Evolutionary conservation across 2,329 filamentous ascomycete genomes (phyloP).

Genomic region (Metarhizium album): DNA sequence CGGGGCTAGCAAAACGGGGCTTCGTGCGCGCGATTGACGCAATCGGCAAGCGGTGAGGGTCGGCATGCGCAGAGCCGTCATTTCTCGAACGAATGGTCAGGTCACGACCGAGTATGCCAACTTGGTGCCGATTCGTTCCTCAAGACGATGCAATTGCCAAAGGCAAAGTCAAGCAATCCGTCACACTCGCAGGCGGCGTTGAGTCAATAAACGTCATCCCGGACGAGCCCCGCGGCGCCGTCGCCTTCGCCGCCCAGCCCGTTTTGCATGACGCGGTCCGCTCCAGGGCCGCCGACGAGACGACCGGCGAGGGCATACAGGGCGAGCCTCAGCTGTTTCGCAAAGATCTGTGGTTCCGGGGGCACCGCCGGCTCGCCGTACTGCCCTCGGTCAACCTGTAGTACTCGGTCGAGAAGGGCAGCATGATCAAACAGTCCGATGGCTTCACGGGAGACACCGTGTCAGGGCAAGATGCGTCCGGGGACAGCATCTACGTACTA

Average conservation of each 20-base stretch:
- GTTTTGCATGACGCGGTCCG: conserved; percentile 28
- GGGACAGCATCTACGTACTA: conserved; percentile 30
- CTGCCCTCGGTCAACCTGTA: conserved; percentile 45
- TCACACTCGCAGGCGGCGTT: too few relatives aligned
- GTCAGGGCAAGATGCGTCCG: conserved; percentile 15
- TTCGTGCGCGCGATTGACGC: too few relatives aligned
- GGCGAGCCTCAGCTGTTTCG: conserved; percentile 46
- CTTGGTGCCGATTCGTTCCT: too few relatives aligned
- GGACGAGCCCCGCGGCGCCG: too few relatives aligned
- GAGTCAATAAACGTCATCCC: too few relatives aligned
- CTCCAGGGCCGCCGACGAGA: conserved; percentile 28
- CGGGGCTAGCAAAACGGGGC: too few relatives aligned
- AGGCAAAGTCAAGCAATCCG: too few relatives aligned
- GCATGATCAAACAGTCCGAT: conserved; percentile 36
- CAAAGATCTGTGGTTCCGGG: conserved; percentile 44
- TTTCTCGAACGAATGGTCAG: too few relatives aligned
- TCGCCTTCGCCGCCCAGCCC: conserved; percentile 35
- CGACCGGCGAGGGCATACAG: conserved; percentile 35
- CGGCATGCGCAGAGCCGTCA: too few relatives aligned
- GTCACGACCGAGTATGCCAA: too few relatives aligned
- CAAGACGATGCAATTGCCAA: too few relatives aligned
- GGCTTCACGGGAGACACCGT: conserved; percentile 34
- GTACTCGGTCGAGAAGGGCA: conserved; percentile 36
- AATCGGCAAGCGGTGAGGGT: too few relatives aligned
- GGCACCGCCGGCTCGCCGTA: conserved; percentile 42